These are phyloP conservation scores for Phaseolus lunatus DNA, from an alignment of 306 rosid genomes.

Conservation along the genomic window DNA sequence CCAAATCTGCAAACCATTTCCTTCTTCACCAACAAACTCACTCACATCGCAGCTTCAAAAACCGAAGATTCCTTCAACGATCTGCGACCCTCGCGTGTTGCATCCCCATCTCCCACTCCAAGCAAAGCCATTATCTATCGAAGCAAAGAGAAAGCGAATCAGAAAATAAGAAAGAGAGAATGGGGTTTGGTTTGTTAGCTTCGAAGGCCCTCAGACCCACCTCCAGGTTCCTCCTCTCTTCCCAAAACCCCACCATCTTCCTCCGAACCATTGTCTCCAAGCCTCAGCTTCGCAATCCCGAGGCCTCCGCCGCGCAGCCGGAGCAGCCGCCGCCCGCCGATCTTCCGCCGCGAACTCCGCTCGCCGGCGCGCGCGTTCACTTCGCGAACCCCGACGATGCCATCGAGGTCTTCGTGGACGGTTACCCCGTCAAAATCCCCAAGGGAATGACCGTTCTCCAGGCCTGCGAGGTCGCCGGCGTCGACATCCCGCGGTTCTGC, in stretches of 20 bases:
- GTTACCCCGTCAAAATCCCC: slow-evolving; percentile 90
- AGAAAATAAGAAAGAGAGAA: slow-evolving; percentile 20
- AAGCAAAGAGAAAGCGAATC: neutral
- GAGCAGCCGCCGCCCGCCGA: slow-evolving; percentile 51
- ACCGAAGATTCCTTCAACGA: slow-evolving; percentile 38
- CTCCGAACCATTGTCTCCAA: slow-evolving; percentile 74
- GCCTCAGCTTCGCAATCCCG: slow-evolving; percentile 79
- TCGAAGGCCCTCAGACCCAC: slow-evolving; percentile 72
- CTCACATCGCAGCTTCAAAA: neutral
- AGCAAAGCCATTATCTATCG: neutral
- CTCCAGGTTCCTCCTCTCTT: slow-evolving; percentile 67
- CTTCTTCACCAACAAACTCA: slow-evolving; percentile 23
- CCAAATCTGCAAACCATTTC: slow-evolving; percentile 7
- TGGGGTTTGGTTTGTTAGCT: slow-evolving; percentile 92
- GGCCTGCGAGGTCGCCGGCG: slow-evolving; percentile 97
- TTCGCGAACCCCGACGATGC: slow-evolving; percentile 84
- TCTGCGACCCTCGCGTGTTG: slow-evolving; percentile 31
- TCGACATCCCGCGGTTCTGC: slow-evolving; percentile 93
- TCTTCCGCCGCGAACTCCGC: slow-evolving; percentile 68
- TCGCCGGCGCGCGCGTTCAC: slow-evolving; percentile 83
- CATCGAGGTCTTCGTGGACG: slow-evolving; percentile 93
- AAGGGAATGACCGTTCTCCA: slow-evolving; percentile 95
- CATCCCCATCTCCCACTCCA: neutral
- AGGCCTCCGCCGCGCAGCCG: slow-evolving; percentile 67
- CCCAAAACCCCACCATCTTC: slow-evolving; percentile 52